Conservation (phyloP, 495 filamentous ascomycete species). For the Penicillium argentinense region DNA sequence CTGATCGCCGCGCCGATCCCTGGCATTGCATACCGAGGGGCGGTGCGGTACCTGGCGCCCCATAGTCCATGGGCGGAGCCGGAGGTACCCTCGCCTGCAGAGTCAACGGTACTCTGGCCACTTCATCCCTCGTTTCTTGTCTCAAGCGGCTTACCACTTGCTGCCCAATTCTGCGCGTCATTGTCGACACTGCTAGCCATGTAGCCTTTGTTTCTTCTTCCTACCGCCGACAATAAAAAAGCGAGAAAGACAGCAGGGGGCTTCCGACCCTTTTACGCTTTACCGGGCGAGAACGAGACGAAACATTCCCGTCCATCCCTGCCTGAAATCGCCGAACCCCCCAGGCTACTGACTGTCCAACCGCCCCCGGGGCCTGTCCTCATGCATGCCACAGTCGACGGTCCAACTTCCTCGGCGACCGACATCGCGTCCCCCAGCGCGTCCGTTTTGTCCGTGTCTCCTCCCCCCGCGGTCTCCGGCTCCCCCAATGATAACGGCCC, state of each 20-base stretch:
- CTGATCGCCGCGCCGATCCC: slow-evolving; percentile 23
- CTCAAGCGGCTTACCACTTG: slow-evolving; percentile 22
- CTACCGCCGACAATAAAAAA: slow-evolving; percentile 2
- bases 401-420: slow-evolving; percentile 32
- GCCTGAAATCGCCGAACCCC: slow-evolving; percentile 9
- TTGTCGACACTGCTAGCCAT: slow-evolving; percentile 10
- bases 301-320: slow-evolving; percentile 37
- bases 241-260: not conserved
- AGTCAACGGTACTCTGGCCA: slow-evolving; percentile 17
- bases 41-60: slow-evolving; percentile 17
- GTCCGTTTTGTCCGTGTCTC: slow-evolving; percentile 28
- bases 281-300: slow-evolving; percentile 17
- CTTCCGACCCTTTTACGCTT: not conserved
- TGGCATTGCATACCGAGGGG: slow-evolving; percentile 27
- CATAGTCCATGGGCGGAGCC: slow-evolving; percentile 20
- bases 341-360: slow-evolving; percentile 14
- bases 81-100: slow-evolving; percentile 22
- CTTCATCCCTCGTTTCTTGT: slow-evolving; percentile 31
- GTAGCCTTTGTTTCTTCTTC: slow-evolving; percentile 15
- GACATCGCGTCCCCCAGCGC: slow-evolving; percentile 29
- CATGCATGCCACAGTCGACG: slow-evolving; percentile 46
- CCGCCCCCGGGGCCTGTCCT: slow-evolving; percentile 27
- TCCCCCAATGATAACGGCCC: slow-evolving; percentile 36
- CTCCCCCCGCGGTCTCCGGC: slow-evolving; percentile 31
- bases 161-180: slow-evolving; percentile 18